phyloP scores from a whole-genome alignment of 352 stramenopile species.

The Aphanomyces euteiches region DNA sequence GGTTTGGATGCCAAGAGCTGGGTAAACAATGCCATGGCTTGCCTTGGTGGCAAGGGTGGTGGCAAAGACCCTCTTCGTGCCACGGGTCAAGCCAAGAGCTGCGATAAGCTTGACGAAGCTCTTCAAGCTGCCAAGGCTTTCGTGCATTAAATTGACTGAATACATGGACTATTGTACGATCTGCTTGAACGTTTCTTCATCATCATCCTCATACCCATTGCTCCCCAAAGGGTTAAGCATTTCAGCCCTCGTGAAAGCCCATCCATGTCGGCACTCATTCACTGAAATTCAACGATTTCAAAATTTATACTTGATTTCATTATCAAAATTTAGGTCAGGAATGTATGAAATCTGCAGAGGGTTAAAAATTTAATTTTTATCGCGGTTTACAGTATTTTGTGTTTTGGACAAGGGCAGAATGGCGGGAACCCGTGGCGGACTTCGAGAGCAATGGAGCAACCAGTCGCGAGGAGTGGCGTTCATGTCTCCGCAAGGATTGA shows the following conservation, averaged over 20 bases:
- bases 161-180: no score
- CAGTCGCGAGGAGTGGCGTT: conserved; percentile 16
- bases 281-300: no score
- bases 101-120: conserved; percentile 63
- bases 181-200: no score
- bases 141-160: conserved; percentile 21
- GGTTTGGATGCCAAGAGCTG: conserved; percentile 90
- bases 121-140: conserved; percentile 57
- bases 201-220: no score
- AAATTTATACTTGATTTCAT: no score
- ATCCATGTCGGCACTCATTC: no score
- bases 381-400: no score
- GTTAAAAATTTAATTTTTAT: no score
- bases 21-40: conserved; percentile 88
- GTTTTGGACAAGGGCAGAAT: not conserved
- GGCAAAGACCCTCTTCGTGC: conserved; percentile 86
- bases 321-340: no score
- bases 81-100: conserved; percentile 75
- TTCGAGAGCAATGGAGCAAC: conserved; percentile 15
- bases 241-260: no score
- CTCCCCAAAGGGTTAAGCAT: no score
- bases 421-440: conserved; percentile 9
- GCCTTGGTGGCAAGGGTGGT: conserved; percentile 93
- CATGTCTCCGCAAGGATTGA: conserved; percentile 32
- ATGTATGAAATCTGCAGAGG: no score